phyloP scores from a whole-genome alignment of 306 rosid species.

The Rosa lucieae region DNA sequence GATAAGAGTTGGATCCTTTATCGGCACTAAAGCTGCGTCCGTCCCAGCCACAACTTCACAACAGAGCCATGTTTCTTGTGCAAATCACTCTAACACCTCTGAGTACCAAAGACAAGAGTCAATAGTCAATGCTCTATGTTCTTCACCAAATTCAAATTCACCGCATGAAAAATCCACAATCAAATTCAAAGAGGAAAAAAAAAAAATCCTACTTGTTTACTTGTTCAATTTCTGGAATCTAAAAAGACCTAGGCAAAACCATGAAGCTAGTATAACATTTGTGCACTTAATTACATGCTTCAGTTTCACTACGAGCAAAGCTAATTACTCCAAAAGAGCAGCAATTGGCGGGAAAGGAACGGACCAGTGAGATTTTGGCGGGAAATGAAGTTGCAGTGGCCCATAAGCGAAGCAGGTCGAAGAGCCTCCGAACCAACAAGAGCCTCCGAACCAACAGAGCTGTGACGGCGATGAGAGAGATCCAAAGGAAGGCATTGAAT shows the following conservation, averaged over 20 bases:
- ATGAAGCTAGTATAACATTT: no score
- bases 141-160: neutral
- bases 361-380: conserved; percentile 47
- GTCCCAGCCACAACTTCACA: conserved; percentile 84
- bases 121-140: neutral
- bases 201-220: no score
- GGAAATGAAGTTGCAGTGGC: conserved; percentile 51
- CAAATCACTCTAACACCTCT: conserved; percentile 57
- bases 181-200: neutral
- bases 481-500: conserved; percentile 76
- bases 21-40: conserved; percentile 73
- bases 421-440: conserved; percentile 42
- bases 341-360: conserved; percentile 1
- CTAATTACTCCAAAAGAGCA: no score
- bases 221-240: no score
- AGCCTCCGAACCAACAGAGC: conserved; percentile 37
- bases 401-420: conserved; percentile 48
- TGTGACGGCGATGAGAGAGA: conserved; percentile 47
- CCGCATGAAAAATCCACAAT: neutral
- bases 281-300: no score
- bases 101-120: conserved; percentile 4
- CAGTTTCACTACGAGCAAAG: no score
- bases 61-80: conserved; percentile 67
- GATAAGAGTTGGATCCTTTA: conserved; percentile 61
- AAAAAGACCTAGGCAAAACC: no score